Percentiles rank a stretch among this genome's conserved stretches.
phyloP scores from a whole-genome alignment of 192 early-diverging fungal species.

The Pilobolus umbonatus region DNA sequence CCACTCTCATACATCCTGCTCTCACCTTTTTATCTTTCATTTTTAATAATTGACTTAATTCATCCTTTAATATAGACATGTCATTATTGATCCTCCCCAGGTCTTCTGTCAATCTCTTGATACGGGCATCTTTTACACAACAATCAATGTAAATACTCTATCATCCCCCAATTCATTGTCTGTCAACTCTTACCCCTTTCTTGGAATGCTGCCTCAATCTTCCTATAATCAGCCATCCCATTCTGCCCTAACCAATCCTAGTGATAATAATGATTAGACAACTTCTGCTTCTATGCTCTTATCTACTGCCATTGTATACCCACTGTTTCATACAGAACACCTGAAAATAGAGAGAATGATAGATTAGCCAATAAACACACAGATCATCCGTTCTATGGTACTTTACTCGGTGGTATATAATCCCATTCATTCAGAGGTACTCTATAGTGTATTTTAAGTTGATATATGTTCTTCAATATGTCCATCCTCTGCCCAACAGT shows the following conservation, averaged over 20 bases:
- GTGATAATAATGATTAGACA: neutral
- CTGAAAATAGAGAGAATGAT: constrained; percentile 21
- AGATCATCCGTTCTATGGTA: too few relatives aligned
- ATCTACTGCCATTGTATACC: constrained; percentile 1
- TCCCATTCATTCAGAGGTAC: constrained; percentile 79
- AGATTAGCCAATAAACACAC: neutral
- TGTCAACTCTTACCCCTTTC: constrained; percentile 33
- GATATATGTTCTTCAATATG: constrained; percentile 89
- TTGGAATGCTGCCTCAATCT: constrained; percentile 43
- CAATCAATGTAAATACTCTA: neutral
- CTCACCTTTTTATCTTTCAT: constrained; percentile 44
- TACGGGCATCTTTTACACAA: constrained; percentile 26
- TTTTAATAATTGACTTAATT: constrained; percentile 37
- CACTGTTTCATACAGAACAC: constrained; percentile 54
- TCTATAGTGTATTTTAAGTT: constrained; percentile 72
- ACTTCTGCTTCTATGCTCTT: neutral
- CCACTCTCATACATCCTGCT: neutral
- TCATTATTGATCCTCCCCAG: constrained; percentile 35
- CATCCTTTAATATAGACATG: constrained; percentile 38
- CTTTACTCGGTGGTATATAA: constrained; percentile 76
- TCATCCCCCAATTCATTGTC: neutral
- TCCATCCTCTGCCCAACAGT: constrained; percentile 83
- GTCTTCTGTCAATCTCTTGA: constrained; percentile 40
- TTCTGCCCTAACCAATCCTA: constrained; percentile 42
- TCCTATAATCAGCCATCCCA: constrained; percentile 43